phyloP scores from a whole-genome alignment of 768 basidiomycete species.

The Suillus spraguei region DNA sequence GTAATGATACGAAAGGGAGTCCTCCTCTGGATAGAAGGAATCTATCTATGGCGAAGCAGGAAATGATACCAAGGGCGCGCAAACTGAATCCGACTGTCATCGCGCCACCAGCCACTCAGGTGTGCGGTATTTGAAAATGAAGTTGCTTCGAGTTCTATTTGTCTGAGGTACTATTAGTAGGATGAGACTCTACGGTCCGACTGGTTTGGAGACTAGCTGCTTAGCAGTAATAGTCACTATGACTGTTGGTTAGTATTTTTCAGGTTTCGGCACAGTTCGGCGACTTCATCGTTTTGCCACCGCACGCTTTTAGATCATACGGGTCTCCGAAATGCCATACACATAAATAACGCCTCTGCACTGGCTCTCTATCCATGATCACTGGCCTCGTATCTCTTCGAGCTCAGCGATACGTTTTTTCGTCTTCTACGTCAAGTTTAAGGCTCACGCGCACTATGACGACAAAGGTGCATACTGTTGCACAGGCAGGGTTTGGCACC shows the following conservation, averaged over 20 bases:
- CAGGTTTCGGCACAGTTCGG: constrained; percentile 1
- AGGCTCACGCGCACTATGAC: constrained; percentile 27
- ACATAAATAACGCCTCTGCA: constrained; percentile 1
- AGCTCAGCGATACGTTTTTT: background rate
- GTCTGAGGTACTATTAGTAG: too few species aligned
- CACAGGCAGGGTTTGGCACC: constrained; percentile 70
- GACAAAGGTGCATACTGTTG: constrained; percentile 58
- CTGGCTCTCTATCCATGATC: constrained; percentile 1
- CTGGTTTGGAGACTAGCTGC: too few species aligned
- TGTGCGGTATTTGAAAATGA: too few species aligned
- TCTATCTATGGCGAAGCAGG: background rate
- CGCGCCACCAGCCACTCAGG: too few species aligned
- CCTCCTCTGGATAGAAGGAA: background rate
- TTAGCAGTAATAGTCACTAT: too few species aligned
- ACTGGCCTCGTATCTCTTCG: background rate
- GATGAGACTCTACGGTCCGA: too few species aligned
- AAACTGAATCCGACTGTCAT: too few species aligned
- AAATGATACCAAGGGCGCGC: too few species aligned
- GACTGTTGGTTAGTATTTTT: background rate
- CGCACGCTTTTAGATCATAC: constrained; percentile 1
- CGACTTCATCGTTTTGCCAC: background rate
- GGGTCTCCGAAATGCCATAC: background rate
- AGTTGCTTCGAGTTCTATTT: too few species aligned
- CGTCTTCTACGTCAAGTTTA: background rate
- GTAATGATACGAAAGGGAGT: background rate